Base-by-base conservation (phyloP, 2,329 filamentous ascomycete species). In the Stachybotrys echinatus region DNA sequence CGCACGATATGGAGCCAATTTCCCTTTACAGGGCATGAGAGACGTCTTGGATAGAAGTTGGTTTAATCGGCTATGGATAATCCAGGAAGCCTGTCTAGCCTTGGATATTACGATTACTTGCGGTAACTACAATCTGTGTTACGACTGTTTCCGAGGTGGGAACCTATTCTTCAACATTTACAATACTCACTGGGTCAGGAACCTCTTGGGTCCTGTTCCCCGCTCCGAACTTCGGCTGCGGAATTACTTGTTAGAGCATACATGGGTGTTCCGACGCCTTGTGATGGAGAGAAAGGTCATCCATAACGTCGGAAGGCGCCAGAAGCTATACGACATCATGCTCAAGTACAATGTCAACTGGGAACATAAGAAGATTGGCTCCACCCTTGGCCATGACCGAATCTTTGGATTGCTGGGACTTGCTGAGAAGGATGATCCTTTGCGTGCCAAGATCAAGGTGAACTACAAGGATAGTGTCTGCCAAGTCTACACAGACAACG, bases 61-160 rank as follows among this genome's bases (percentile, higher is more conserved):
- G 66, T 61, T 64, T 49, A 54, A 48, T 20, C 65, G 67, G 5
- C 52, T 69, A 1, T 70, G 67, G 67, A 61, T 58, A 3, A 63
- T 69, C 6, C 66, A 68, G 52, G 67, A 69, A 42, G 59, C 59
- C 2, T 62, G 58, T 3, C 52, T 69, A 3, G 57, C 63, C 3
- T 51, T 56, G 0, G 23, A 34, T 1, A 55, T 61, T 1, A 18
- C 59, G 6, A 53, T 68, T 5, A 46, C 61, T 2, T 68, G 65
- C 45, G 66, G 66, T 8, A 48, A 42, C 6, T 55, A 51, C 19
- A 18, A 37, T 0, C 52, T 66, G 3, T 58, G 58, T 46, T 57
- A 63, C 22, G 58, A 66, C 38, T 55, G 59, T 20, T 58, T 65
- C n/a, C 53, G 57, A 14, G 48, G 52, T 1, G 60, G 52, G 3